Percentiles rank a stretch among this genome's conserved stretches.
phyloP scores from a whole-genome alignment of 768 basidiomycete genomes.

The Collybiopsis confluens region DNA sequence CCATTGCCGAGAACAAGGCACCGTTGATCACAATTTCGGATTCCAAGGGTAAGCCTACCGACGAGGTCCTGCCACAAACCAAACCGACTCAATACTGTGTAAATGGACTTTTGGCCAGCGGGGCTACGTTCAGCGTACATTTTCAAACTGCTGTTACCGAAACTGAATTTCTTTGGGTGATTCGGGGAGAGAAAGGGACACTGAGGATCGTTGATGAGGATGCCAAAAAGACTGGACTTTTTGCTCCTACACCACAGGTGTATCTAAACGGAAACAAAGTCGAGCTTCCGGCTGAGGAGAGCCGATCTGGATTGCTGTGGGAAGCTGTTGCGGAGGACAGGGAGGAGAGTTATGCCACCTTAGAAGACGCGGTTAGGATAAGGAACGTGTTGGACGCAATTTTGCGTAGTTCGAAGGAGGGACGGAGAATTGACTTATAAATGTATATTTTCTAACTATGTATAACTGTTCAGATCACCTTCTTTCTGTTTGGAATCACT shows the following conservation, averaged over 20 bases:
- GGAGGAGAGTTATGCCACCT: constrained; percentile 19
- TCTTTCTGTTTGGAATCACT: too few relatives aligned
- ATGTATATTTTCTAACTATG: too few relatives aligned
- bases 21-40: constrained; percentile 22
- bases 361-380: constrained; percentile 24
- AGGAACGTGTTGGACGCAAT: constrained; percentile 21
- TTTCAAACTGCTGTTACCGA: constrained; percentile 16
- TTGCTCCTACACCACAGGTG: constrained; percentile 22
- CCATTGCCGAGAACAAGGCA: constrained; percentile 20
- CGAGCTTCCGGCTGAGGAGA: constrained; percentile 5
- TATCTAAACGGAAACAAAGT: constrained; percentile 28
- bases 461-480: too few relatives aligned
- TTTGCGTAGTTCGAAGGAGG: constrained; percentile 17
- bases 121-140: constrained; percentile 22
- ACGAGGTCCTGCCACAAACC: constrained; percentile 16
- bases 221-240: constrained; percentile 9
- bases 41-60: constrained; percentile 20
- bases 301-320: constrained; percentile 15
- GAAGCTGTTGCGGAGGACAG: constrained; percentile 20
- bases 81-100: constrained; percentile 24
- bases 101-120: constrained; percentile 24
- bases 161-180: constrained; percentile 25
- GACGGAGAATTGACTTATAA: constrained; percentile 6
- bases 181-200: constrained; percentile 17
- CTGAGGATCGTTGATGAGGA: constrained; percentile 10